Evolutionary conservation across 192 early-diverging fungal genomes (phyloP), one percentile per base, ranked within the genome.

Genomic region (Radiomyces spectabilis): DNA sequence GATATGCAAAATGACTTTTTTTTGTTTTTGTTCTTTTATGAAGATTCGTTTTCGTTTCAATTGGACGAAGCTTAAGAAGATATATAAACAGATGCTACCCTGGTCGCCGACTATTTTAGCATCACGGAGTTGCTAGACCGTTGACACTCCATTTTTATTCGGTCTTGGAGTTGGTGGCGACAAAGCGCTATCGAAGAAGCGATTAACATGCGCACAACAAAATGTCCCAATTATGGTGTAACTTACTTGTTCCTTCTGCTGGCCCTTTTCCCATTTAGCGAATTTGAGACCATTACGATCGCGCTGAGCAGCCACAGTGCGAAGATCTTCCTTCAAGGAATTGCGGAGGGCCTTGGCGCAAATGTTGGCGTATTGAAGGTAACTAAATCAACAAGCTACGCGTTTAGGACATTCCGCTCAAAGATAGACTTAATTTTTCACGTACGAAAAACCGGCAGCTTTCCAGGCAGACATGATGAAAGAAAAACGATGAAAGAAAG

Each of bases 321-420:
- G 81, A 40, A 73, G 64, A 44, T 91, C 85, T 21, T 80, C 82
- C 81, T 89, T 90, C 61, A 94, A 73, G 15, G 85, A 73, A 75
- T 84, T 85, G 61, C 92, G 85, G 54, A 92, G 77, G 50, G 86
- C 83, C 40, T 76, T 72, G 52, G 92, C 86, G 63, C 84, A 80
- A 62, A 91, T 81, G 73, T 89, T 85, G 56, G 81, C 72, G 75
- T 88, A 91, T 68, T 89, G 82, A 56, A 94, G 75, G 77, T 94
- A 94, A 63, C 92, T 91, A 55, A 50, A 31, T 34, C 15, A 21
- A 18, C 41, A 40, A 39, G 10, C 24, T 21, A n/a, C n/a, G n/a
- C n/a, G n/a, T n/a, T n/a, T n/a, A n/a, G n/a, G n/a, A n/a, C 44
- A 8, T 31, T 38, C 39, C 41, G 32, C 13, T 9, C 29, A 41